phyloP scores from a whole-genome alignment of 164 flowering plant genomes.

The Liriodendron chinense region DNA sequence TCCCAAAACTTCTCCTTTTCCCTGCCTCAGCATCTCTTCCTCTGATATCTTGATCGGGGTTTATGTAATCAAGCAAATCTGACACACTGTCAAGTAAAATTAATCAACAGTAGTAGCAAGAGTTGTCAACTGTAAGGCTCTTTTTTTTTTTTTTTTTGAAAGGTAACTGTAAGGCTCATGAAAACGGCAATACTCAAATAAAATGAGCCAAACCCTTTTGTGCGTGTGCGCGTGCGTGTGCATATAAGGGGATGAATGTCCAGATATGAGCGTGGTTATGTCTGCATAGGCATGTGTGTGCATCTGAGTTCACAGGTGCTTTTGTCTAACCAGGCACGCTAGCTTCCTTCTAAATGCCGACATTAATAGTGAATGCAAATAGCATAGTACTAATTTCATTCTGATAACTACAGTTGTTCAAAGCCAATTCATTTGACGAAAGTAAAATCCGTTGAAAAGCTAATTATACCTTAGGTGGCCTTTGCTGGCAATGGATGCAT shows the following conservation, averaged over 20 bases:
- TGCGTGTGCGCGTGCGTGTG: too few species aligned
- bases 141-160: too few species aligned
- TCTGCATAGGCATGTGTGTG: background rate
- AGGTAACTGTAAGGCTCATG: too few species aligned
- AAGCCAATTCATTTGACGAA: background rate
- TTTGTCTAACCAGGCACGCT: too few species aligned
- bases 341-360: too few species aligned
- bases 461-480: conserved; percentile 82
- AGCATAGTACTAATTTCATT: background rate
- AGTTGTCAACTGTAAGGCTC: too few species aligned
- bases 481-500: conserved; percentile 99
- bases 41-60: conserved; percentile 65
- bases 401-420: background rate
- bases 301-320: background rate
- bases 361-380: background rate
- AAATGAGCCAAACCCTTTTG: background rate
- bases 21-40: conserved; percentile 54
- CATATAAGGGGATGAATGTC: too few species aligned
- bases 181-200: background rate
- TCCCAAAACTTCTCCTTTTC: conserved; percentile 53
- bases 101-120: background rate
- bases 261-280: background rate
- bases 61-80: conserved; percentile 96
- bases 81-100: conserved; percentile 71
- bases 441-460: background rate